These are phyloP conservation scores for Wickerhamiella galacta DNA, from an alignment of 805 yeast genomes.

Conservation along the genomic window DNA sequence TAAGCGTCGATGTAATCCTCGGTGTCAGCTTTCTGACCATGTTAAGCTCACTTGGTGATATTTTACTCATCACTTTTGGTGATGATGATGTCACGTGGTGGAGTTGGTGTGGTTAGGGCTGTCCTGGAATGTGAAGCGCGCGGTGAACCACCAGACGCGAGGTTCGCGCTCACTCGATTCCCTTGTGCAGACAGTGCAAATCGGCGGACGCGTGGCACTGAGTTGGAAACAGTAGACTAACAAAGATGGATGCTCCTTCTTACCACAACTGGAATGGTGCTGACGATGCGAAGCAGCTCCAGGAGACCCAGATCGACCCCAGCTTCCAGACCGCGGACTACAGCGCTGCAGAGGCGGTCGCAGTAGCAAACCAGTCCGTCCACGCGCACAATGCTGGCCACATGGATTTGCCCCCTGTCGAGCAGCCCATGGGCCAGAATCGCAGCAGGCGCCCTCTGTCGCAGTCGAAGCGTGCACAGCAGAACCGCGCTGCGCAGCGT, in stretches of 20 bases:
- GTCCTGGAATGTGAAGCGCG: background rate
- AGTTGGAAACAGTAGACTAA: no score
- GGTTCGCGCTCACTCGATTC: no score
- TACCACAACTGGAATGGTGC: slow-evolving; percentile 16
- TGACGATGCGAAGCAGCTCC: slow-evolving; percentile 16
- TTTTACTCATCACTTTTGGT: slow-evolving; percentile 1
- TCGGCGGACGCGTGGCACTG: no score
- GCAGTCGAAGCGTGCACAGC: slow-evolving; percentile 72
- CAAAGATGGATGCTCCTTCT: background rate
- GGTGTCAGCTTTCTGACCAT: slow-evolving; percentile 2
- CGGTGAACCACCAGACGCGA: no score
- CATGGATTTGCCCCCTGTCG: slow-evolving; percentile 16
- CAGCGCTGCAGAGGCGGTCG: slow-evolving; percentile 19
- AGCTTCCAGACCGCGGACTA: slow-evolving; percentile 17
- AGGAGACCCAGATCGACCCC: slow-evolving; percentile 18
- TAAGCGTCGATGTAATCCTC: slow-evolving; percentile 7
- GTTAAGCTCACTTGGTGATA: slow-evolving; percentile 1
- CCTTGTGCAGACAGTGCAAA: no score
- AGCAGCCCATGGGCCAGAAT: slow-evolving; percentile 17
- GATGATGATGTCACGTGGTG: background rate
- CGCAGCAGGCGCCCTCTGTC: slow-evolving; percentile 31
- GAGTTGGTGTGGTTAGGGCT: background rate
- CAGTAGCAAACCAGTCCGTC: slow-evolving; percentile 17
- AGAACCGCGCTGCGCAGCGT: slow-evolving; percentile 80
- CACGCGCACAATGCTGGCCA: slow-evolving; percentile 16